Conservation (phyloP, 495 filamentous ascomycete genomes). For the Neurospora pannonica region DNA sequence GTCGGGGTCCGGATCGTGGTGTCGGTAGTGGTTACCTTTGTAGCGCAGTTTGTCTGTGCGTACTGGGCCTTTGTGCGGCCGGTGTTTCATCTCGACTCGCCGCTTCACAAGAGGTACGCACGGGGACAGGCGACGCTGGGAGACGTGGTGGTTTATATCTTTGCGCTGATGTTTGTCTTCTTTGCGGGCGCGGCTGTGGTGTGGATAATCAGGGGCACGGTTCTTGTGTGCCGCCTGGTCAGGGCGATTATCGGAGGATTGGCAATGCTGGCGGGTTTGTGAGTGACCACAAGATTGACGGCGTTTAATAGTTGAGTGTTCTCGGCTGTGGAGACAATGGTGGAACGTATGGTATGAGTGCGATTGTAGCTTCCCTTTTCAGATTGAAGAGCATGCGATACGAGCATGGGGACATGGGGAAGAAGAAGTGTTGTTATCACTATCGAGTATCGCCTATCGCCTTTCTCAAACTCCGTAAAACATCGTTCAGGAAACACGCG, state of each 20-base stretch:
- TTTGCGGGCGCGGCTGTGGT: conserved; percentile 2
- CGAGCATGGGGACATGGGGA: background rate
- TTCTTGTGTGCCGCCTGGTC: conserved; percentile 5
- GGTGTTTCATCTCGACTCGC: conserved; percentile 18
- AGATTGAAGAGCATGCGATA: background rate
- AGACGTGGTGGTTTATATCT: conserved; percentile 13
- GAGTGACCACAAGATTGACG: background rate
- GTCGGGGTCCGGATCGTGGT: conserved; percentile 1
- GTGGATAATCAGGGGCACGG: conserved; percentile 12
- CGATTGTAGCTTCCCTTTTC: background rate
- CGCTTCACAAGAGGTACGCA: conserved; percentile 14
- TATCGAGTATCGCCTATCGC: background rate
- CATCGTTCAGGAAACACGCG: background rate
- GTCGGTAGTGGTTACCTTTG: background rate
- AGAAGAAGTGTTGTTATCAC: background rate
- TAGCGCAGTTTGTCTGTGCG: conserved; percentile 6
- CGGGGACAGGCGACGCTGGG: conserved; percentile 9
- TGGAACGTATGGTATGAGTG: background rate
- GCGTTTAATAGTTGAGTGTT: background rate
- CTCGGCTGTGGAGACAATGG: background rate
- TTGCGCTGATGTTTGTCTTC: conserved; percentile 17
- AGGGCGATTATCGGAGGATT: conserved; percentile 7
- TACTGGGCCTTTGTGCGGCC: conserved; percentile 22
- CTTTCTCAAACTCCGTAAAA: background rate
- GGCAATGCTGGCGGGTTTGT: conserved; percentile 11